phyloP scores from a whole-genome alignment of 1,284 basidiomycete genomes.

The Peniophora sp. region DNA sequence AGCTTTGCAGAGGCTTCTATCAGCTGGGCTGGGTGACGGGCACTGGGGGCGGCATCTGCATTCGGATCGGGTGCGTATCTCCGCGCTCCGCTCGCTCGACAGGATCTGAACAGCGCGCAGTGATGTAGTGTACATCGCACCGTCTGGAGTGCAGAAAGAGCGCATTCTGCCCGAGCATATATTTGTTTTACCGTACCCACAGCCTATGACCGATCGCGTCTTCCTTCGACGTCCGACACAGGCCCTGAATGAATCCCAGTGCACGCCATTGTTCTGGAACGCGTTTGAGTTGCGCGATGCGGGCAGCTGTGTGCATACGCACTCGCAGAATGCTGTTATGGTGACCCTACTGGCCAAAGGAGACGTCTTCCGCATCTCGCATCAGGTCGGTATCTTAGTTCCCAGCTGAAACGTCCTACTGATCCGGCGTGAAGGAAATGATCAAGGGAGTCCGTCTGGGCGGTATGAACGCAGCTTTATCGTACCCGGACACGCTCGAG shows the following conservation, averaged over 20 bases:
- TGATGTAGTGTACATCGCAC: conserved; percentile 77
- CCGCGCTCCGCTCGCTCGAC: not conserved
- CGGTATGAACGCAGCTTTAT: conserved; percentile 63
- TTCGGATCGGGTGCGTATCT: conserved; percentile 52
- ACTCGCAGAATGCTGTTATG: conserved; percentile 83
- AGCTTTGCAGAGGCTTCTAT: conserved; percentile 32
- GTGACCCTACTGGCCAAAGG: conserved; percentile 71
- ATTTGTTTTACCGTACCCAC: conserved; percentile 78
- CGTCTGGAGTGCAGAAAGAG: conserved; percentile 85
- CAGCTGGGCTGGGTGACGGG: conserved; percentile 53
- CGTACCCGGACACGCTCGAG: conserved; percentile 79
- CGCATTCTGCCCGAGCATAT: conserved; percentile 74
- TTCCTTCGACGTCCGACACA: conserved; percentile 66
- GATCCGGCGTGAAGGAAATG: conserved; percentile 39
- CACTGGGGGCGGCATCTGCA: conserved; percentile 55
- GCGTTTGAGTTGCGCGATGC: conserved; percentile 73
- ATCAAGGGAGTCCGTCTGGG: conserved; percentile 81
- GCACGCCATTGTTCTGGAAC: conserved; percentile 89
- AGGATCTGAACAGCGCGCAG: conserved; percentile 24
- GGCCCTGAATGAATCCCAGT: conserved; percentile 72
- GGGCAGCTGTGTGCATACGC: conserved; percentile 82
- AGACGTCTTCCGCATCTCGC: conserved; percentile 67
- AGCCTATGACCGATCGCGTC: conserved; percentile 44
- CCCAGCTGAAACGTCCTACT: not conserved
- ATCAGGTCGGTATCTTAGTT: conserved; percentile 43